A percentile compares a stretch with the other conserved stretches of the same genome.
Conservation (phyloP, 2,329 filamentous ascomycete genomes). For the Rhytidhysteron rufulum region DNA sequence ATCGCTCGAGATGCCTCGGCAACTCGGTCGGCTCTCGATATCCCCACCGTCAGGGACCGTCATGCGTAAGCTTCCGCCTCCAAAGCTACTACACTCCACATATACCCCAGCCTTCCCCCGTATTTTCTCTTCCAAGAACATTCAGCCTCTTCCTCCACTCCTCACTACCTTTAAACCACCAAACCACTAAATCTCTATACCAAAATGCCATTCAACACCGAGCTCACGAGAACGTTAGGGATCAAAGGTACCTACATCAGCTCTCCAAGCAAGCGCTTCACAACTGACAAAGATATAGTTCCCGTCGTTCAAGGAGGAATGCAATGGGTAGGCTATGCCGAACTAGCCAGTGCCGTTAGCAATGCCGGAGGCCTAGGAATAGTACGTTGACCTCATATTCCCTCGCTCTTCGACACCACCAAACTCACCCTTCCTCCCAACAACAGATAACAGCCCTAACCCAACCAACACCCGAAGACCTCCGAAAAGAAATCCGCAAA, state of each 20-base stretch:
- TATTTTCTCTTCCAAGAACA: slow-evolving; percentile 1
- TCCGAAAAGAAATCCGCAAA: slow-evolving; percentile 87
- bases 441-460: slow-evolving; percentile 73
- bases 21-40: slow-evolving; percentile 5
- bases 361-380: slow-evolving; percentile 73
- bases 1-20: not conserved
- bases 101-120: not conserved
- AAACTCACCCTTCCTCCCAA: slow-evolving; percentile 10
- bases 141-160: slow-evolving; percentile 1
- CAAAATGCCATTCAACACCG: slow-evolving; percentile 62
- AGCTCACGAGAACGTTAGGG: slow-evolving; percentile 58
- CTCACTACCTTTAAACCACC: not conserved
- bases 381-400: slow-evolving; percentile 22
- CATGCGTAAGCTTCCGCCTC: no score
- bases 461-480: slow-evolving; percentile 84
- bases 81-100: not conserved
- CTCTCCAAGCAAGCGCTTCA: slow-evolving; percentile 20
- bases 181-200: slow-evolving; percentile 1
- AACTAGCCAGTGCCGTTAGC: slow-evolving; percentile 67
- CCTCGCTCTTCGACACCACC: not conserved
- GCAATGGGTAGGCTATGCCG: slow-evolving; percentile 81
- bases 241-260: slow-evolving; percentile 41
- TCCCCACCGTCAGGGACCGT: slow-evolving; percentile 30
- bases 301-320: slow-evolving; percentile 83
- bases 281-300: slow-evolving; percentile 48